A percentile compares a stretch with the other conserved stretches of the same genome.
These are phyloP conservation scores for Brassica napus DNA, from an alignment of 345 rosid genomes.

Conservation along the genomic window Da-Ae NC_063448.1:27865001-27865500, in stretches of 20 bases:
- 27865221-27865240: conserved; percentile 14
- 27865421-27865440: conserved; percentile 99
- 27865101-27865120: conserved; percentile 97
- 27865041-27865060: conserved; percentile 25
- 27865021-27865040: neutral
- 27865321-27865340: neutral
- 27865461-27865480: conserved; percentile 88
- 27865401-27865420: conserved; percentile 78
- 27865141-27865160: conserved; percentile 90
- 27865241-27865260: conserved; percentile 10
- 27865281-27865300: conserved; percentile 5
- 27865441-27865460: conserved; percentile 99
- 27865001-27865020: conserved; percentile 1
- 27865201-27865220: conserved; percentile 52
- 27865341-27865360: neutral
- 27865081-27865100: conserved; percentile 31
- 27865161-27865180: conserved; percentile 97
- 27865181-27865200: conserved; percentile 98
- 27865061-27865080: neutral
- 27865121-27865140: conserved; percentile 99
- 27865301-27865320: neutral
- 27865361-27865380: conserved; percentile 11
- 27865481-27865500: conserved; percentile 96
- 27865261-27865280: neutral
- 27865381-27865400: conserved; percentile 27